Conservation (phyloP, 2,329 filamentous ascomycete species). For the Colletotrichum shisoi region DNA sequence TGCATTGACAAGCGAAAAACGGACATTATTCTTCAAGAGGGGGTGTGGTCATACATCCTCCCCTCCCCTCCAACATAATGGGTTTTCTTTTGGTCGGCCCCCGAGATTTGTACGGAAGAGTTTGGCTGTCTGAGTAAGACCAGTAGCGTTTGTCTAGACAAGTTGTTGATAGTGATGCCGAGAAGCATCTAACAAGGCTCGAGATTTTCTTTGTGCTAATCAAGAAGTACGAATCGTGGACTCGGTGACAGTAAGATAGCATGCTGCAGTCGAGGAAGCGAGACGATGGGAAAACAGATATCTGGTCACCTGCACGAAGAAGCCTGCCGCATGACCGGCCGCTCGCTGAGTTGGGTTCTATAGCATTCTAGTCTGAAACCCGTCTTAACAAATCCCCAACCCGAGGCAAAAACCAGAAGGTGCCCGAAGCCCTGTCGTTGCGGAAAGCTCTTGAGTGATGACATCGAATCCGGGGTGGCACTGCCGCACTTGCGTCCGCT, state of each 20-base stretch:
- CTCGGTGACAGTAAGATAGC: not conserved
- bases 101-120: slow-evolving; percentile 13
- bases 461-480: not conserved
- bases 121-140: slow-evolving; percentile 22
- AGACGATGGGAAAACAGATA: no score
- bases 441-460: not conserved
- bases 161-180: slow-evolving; percentile 19
- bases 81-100: slow-evolving; percentile 22
- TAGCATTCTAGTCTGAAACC: slow-evolving; percentile 17
- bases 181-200: slow-evolving; percentile 14
- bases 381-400: not conserved
- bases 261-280: not conserved
- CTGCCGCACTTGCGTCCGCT: not conserved
- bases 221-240: not conserved
- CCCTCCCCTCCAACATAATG: slow-evolving; percentile 16
- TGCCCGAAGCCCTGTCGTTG: not conserved
- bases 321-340: not conserved
- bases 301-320: not conserved
- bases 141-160: slow-evolving; percentile 13
- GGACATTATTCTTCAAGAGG: slow-evolving; percentile 25
- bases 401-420: not conserved
- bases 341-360: not conserved
- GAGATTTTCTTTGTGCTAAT: slow-evolving; percentile 26
- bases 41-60: not conserved
- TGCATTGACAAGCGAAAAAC: slow-evolving; percentile 28